Conservation (phyloP, 192 early-diverging fungal genomes). For the Helicostylum pulchrum region DNA sequence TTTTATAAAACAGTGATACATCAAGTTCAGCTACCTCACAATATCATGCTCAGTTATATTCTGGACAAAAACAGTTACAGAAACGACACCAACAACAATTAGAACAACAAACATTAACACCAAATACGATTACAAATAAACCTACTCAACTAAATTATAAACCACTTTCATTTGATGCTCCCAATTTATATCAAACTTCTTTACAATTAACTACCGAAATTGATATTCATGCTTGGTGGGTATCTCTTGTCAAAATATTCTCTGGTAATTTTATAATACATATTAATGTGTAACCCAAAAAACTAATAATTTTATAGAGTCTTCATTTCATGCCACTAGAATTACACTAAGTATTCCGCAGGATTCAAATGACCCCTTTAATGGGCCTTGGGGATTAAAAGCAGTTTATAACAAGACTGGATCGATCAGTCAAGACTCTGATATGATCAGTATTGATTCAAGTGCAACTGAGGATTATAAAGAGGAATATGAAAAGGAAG, state of each 20-base stretch:
- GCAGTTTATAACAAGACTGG: conserved; percentile 27
- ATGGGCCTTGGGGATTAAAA: conserved; percentile 41
- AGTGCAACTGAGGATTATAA: not conserved
- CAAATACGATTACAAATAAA: not conserved
- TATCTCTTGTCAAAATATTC: conserved; percentile 33
- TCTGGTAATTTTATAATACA: conserved; percentile 9
- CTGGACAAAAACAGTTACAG: conserved; percentile 29
- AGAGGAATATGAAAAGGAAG: not conserved
- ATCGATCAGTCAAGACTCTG: conserved; percentile 6
- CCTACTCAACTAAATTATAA: conserved; percentile 6
- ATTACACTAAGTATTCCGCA: conserved; percentile 39
- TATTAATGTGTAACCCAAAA: not conserved
- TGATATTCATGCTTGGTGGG: conserved; percentile 41
- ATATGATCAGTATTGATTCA: not conserved
- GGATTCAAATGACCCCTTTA: conserved; percentile 38
- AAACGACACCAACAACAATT: conserved; percentile 8
- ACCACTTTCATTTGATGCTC: conserved; percentile 27
- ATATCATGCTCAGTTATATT: conserved; percentile 35
- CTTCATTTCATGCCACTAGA: conserved; percentile 38
- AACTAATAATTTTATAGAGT: not conserved
- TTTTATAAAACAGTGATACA: no score
- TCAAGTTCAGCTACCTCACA: not conserved
- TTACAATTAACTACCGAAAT: conserved; percentile 39
- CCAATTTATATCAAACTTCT: conserved; percentile 41
- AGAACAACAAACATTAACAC: not conserved